Evolutionary conservation across 345 rosid species (phyloP).

Genomic region (Eucalyptus fibrosa): DNA sequence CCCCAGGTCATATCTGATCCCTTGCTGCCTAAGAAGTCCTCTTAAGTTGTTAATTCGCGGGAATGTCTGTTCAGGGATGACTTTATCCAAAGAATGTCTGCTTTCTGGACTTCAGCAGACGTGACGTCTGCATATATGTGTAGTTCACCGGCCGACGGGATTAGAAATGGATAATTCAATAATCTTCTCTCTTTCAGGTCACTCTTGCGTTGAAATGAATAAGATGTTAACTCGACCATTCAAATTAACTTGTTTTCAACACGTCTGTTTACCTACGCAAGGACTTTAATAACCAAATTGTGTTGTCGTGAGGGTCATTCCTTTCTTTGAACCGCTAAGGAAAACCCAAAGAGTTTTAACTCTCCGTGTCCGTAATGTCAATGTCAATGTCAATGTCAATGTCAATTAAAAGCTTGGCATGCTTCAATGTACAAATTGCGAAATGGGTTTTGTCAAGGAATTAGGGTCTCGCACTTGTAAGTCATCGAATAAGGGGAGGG

Average conservation of each 20-base stretch:
- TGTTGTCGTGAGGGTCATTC: too few relatives aligned
- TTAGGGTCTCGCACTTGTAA: too few relatives aligned
- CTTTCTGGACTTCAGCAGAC: not conserved
- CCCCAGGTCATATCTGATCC: constrained; percentile 78
- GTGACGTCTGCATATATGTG: not conserved
- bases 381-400: too few relatives aligned
- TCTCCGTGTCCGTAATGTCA: too few relatives aligned
- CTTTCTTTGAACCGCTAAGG: too few relatives aligned
- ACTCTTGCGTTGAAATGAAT: not conserved
- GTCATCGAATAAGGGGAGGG: too few relatives aligned
- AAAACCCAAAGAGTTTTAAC: too few relatives aligned
- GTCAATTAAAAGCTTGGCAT: too few relatives aligned
- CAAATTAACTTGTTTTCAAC: not conserved
- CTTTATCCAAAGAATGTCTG: not conserved
- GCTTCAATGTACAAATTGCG: too few relatives aligned
- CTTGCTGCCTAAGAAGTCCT: constrained; percentile 42
- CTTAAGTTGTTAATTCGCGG: constrained; percentile 1
- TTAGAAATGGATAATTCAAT: not conserved
- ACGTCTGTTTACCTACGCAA: not conserved
- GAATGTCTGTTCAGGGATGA: not conserved
- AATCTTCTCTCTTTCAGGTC: not conserved
- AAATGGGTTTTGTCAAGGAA: too few relatives aligned
- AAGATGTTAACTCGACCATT: not conserved
- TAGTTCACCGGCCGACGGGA: too few relatives aligned
- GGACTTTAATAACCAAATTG: too few relatives aligned